Base-by-base conservation (phyloP, 805 yeast genomes). In the Peterozyma toletana region DNA sequence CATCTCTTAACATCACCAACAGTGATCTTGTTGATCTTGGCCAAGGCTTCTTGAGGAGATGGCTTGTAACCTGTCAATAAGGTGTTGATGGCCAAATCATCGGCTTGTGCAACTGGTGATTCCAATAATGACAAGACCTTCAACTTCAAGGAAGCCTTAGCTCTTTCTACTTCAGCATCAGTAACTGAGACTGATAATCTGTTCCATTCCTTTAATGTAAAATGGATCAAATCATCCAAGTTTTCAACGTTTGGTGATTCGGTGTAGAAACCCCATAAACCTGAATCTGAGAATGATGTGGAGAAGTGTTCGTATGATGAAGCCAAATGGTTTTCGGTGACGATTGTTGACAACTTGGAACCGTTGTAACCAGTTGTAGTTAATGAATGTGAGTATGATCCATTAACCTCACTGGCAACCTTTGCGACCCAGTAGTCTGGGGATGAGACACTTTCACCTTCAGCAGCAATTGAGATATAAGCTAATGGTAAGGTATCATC, bases 401-500 rank as follows among this genome's bases (percentile, higher is more conserved):
- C 84, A 51, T 76, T 71, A 50, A 78, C 66, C 58, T 71, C 65
- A 49, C 91, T 74, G 44, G 89, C 91, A 54, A 86, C 88, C 66
- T 81, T 67, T 52, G 91, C 82, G 49, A 78, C 77, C 64, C 74
- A 74, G 71, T 73, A 83, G 57, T 82, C 76, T 53, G 82, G 78
- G 45, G 90, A 80, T 48, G 59, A 58, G 40, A 73, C 48, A 37
- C 82, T 69, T 66, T 83, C 90, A 69, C 88, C 87, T 58, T 77
- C 72, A 44, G 75, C 91, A 46, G 89, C 88, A 56, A 86, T 72
- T 44, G 89, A 66, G 56, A 84, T 74, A 74, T 83, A 83, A 45
- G 91, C 93, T 61, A 78, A 76, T 60, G 91, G 87, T 58, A 83
- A 62, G 55, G 88, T 86, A 67, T 86, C 95, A 61, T 86, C 95